A percentile compares a stretch with the other conserved stretches of the same genome.
phyloP scores from a whole-genome alignment of 106 monocot species.

The Dendrobium huoshanense region DNA sequence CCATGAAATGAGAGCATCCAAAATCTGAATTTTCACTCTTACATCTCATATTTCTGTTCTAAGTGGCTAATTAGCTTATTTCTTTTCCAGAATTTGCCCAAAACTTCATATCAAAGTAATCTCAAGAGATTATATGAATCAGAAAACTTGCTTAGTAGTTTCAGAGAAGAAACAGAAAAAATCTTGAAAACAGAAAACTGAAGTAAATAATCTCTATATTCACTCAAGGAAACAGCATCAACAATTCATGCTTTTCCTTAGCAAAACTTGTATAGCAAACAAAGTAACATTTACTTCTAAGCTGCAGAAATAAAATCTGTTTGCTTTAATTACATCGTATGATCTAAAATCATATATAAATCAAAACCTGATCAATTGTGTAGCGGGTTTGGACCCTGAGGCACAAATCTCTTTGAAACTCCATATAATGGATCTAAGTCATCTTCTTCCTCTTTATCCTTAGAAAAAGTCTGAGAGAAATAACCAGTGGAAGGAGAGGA shows the following conservation, averaged over 20 bases:
- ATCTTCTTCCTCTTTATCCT: background rate
- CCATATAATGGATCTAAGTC: conserved; percentile 15
- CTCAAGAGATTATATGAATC: background rate
- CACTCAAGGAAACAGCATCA: background rate
- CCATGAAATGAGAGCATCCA: no score
- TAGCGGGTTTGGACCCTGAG: conserved; percentile 49
- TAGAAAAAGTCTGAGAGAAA: conserved; percentile 11
- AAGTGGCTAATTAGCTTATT: no score
- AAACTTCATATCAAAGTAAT: no score
- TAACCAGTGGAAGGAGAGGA: conserved; percentile 9
- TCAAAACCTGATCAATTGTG: conserved; percentile 33
- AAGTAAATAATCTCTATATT: background rate
- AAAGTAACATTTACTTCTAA: background rate
- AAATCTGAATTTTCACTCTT: no score
- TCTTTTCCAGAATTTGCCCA: no score
- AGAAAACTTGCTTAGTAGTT: background rate
- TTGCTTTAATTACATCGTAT: background rate
- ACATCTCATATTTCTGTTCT: no score
- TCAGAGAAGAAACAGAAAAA: background rate
- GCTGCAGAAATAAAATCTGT: background rate
- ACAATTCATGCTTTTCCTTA: background rate
- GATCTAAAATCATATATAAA: background rate
- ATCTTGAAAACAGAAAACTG: background rate
- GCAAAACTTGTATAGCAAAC: background rate
- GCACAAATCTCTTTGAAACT: conserved; percentile 35